Percentiles rank a stretch among this genome's conserved stretches.
Conservation (phyloP, 768 basidiomycete genomes). For the Agrocybe pediades region DNA sequence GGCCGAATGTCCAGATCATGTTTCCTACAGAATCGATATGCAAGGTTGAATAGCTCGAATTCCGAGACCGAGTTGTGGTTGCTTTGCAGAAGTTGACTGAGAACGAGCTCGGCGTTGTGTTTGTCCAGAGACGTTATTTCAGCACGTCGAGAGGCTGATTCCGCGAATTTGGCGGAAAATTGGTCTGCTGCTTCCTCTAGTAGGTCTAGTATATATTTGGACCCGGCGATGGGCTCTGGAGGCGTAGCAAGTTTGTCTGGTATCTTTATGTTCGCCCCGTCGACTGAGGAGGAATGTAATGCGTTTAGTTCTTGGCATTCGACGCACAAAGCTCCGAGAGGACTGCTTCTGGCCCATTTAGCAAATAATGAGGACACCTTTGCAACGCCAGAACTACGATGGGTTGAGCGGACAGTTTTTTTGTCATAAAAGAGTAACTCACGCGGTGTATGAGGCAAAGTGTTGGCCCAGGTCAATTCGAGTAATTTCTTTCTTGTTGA, state of each 20-base stretch:
- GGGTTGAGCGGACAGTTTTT: too few species aligned
- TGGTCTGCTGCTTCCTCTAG: conserved; percentile 45
- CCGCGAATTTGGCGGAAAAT: conserved; percentile 47
- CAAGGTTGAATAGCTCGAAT: conserved; percentile 59
- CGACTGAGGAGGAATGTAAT: conserved; percentile 69
- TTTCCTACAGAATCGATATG: conserved; percentile 45
- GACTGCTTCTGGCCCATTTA: conserved; percentile 59
- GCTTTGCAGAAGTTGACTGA: conserved; percentile 49
- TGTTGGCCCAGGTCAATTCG: conserved; percentile 63
- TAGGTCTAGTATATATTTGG: conserved; percentile 52
- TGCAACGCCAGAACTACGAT: conserved; percentile 61
- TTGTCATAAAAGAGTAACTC: conserved; percentile 14
- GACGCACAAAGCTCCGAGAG: conserved; percentile 56
- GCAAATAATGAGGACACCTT: conserved; percentile 56
- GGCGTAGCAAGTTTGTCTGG: conserved; percentile 56
- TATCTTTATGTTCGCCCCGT: conserved; percentile 62
- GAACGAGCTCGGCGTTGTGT: conserved; percentile 42
- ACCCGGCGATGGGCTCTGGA: conserved; percentile 38
- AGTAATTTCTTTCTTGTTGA: conserved; percentile 45
- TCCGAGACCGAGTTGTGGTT: conserved; percentile 59
- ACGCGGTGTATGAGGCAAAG: conserved; percentile 69
- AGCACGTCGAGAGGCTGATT: conserved; percentile 21
- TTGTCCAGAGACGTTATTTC: conserved; percentile 24
- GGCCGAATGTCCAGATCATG: conserved; percentile 43
- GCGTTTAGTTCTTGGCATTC: conserved; percentile 76